phyloP scores from a whole-genome alignment of 495 filamentous ascomycete genomes.

The Extremus antarcticus region DNA sequence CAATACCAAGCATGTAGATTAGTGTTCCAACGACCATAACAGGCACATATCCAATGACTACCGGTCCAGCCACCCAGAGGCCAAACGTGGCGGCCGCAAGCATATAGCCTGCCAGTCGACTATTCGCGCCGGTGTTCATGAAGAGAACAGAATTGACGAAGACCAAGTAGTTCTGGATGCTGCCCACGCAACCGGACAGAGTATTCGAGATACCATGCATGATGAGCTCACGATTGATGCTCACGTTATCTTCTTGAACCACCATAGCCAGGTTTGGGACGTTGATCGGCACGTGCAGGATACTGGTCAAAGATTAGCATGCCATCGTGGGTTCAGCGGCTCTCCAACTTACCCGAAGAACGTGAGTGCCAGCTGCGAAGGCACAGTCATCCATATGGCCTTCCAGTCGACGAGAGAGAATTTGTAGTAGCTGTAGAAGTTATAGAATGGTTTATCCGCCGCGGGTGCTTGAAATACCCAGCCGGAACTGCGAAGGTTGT shows the following conservation, averaged over 20 bases:
- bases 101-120: constrained; percentile 74
- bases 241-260: constrained; percentile 78
- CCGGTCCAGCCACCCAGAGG: constrained; percentile 73
- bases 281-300: constrained; percentile 96
- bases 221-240: constrained; percentile 84
- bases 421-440: constrained; percentile 85
- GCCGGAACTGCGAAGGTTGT: constrained; percentile 52
- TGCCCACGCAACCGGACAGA: constrained; percentile 71
- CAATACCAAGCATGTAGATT: constrained; percentile 89
- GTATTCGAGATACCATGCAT: constrained; percentile 90
- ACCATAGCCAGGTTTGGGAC: constrained; percentile 84
- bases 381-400: constrained; percentile 68
- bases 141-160: constrained; percentile 96
- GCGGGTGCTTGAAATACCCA: constrained; percentile 87
- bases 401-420: constrained; percentile 47
- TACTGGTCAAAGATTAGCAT: constrained; percentile 32
- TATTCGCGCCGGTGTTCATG: constrained; percentile 80
- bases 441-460: constrained; percentile 83
- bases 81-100: constrained; percentile 69
- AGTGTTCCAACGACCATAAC: constrained; percentile 92
- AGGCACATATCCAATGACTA: constrained; percentile 84
- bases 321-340: too few relatives aligned
- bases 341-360: too few relatives aligned
- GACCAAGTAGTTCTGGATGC: constrained; percentile 96
- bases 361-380: constrained; percentile 92